A percentile compares a stretch with the other conserved stretches of the same genome.
phyloP scores from a whole-genome alignment of 371 early-diverging fungal genomes.

The Mortierella sp. region DNA sequence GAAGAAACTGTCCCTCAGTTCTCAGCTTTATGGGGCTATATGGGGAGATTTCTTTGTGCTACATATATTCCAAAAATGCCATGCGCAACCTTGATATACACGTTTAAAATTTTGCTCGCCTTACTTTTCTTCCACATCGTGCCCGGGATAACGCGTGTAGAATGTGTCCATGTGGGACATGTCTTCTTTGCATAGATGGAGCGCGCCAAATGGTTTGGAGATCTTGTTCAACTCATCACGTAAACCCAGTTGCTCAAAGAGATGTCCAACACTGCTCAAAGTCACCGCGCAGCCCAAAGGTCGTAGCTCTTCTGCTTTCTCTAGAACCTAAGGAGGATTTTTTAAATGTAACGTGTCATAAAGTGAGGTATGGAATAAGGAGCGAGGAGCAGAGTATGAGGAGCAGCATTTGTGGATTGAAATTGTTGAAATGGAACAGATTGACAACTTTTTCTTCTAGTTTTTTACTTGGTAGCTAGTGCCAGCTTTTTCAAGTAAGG shows the following conservation, averaged over 20 bases:
- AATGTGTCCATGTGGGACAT: conserved; percentile 10
- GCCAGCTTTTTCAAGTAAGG: conserved; percentile 16
- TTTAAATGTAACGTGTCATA: too few species aligned
- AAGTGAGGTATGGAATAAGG: too few species aligned
- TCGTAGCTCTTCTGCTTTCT: conserved; percentile 6
- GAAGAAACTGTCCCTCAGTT: background rate
- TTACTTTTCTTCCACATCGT: conserved; percentile 11
- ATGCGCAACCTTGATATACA: too few species aligned
- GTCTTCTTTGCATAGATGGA: conserved; percentile 4
- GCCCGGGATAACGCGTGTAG: conserved; percentile 4
- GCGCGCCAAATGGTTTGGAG: conserved; percentile 9
- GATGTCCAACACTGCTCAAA: conserved; percentile 2
- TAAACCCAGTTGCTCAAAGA: conserved; percentile 30
- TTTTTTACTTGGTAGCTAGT: conserved; percentile 35
- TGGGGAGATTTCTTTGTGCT: too few species aligned
- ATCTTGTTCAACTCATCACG: conserved; percentile 3
- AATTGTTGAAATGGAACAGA: too few species aligned
- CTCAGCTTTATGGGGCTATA: too few species aligned
- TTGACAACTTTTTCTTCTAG: too few species aligned
- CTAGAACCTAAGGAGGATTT: conserved; percentile 18
- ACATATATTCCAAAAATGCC: too few species aligned
- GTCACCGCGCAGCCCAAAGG: conserved; percentile 10
- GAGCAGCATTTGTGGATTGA: too few species aligned
- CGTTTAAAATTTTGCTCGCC: too few species aligned
- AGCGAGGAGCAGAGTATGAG: background rate